Percentiles rank a stretch among this genome's conserved stretches.
These are phyloP conservation scores for Yarrowia sp. DNA, from an alignment of 805 yeast species.

Conservation along the genomic window DNA sequence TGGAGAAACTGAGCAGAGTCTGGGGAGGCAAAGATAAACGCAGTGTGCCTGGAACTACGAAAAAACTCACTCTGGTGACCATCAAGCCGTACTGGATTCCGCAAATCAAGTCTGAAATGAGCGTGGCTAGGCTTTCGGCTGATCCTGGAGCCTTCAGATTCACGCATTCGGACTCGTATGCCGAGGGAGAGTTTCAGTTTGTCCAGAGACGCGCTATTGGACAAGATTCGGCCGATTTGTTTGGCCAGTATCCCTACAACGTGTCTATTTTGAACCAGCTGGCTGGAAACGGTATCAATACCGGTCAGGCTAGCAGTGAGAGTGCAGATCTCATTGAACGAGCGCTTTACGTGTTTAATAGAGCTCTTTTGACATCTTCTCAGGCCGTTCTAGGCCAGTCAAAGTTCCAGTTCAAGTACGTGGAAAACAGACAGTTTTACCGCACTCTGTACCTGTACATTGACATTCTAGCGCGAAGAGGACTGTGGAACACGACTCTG, in stretches of 20 bases:
- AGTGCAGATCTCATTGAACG: slow-evolving; percentile 73
- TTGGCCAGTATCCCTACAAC: slow-evolving; percentile 62
- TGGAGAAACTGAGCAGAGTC: slow-evolving; percentile 6
- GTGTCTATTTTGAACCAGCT: slow-evolving; percentile 75
- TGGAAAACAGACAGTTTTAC: slow-evolving; percentile 73
- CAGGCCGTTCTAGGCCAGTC: slow-evolving; percentile 49
- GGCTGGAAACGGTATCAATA: slow-evolving; percentile 67
- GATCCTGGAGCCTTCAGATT: slow-evolving; percentile 54
- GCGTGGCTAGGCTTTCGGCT: slow-evolving; percentile 34
- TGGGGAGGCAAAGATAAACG: slow-evolving; percentile 83
- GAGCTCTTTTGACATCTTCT: slow-evolving; percentile 62
- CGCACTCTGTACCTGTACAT: slow-evolving; percentile 70
- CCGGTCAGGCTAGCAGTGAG: slow-evolving; percentile 61
- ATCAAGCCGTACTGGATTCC: slow-evolving; percentile 82
- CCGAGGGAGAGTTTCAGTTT: slow-evolving; percentile 66
- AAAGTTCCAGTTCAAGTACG: slow-evolving; percentile 70
- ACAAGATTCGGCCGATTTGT: slow-evolving; percentile 40
- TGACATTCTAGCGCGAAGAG: slow-evolving; percentile 65
- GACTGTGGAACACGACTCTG: slow-evolving; percentile 73
- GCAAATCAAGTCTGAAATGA: slow-evolving; percentile 55
- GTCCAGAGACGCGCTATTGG: slow-evolving; percentile 43
- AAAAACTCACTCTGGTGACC: slow-evolving; percentile 65
- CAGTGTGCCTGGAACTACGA: slow-evolving; percentile 67
- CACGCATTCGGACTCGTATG: slow-evolving; percentile 42
- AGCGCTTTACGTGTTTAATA: slow-evolving; percentile 73